A percentile compares a stretch with the other conserved stretches of the same genome.
Conservation (phyloP, 495 filamentous ascomycete species). For the Bacidia gigantensis region DNA sequence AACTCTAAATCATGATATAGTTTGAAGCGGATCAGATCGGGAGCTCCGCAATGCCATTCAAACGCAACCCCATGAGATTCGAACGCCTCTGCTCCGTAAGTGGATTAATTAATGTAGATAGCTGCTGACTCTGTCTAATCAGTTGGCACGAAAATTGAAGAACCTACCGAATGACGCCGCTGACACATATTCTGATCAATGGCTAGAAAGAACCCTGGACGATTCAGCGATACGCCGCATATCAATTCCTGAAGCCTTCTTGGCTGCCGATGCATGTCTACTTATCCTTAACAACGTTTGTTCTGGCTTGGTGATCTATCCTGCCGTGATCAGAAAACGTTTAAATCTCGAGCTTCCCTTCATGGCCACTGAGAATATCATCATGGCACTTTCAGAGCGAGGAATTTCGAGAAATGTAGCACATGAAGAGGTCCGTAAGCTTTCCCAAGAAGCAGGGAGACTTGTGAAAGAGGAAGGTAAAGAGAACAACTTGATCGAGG, state of each 20-base stretch:
- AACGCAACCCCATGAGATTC: constrained; percentile 74
- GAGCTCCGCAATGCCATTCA: constrained; percentile 60
- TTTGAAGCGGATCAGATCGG: constrained; percentile 29
- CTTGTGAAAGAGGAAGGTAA: constrained; percentile 71
- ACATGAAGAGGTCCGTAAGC: constrained; percentile 67
- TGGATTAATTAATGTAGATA: constrained; percentile 24
- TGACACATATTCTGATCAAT: constrained; percentile 71
- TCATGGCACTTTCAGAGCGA: constrained; percentile 70
- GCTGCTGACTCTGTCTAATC: constrained; percentile 57
- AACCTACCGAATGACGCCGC: constrained; percentile 54
- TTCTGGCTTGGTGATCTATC: constrained; percentile 76
- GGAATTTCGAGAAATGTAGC: constrained; percentile 76
- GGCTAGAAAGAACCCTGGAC: constrained; percentile 48
- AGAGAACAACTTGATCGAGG: constrained; percentile 70
- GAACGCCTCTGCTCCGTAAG: neutral
- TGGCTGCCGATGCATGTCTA: constrained; percentile 70
- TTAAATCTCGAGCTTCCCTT: constrained; percentile 76
- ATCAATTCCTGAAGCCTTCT: constrained; percentile 67
- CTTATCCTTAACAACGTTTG: constrained; percentile 73
- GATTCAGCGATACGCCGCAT: constrained; percentile 48
- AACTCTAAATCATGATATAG: no score
- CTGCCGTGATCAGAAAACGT: constrained; percentile 53
- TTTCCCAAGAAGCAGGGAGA: constrained; percentile 70
- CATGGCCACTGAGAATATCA: constrained; percentile 73
- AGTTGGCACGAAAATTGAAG: constrained; percentile 54